Evolutionary conservation across 2,329 filamentous ascomycete genomes (phyloP), one percentile per base, ranked within the genome.

Genomic region (Rasamsonia emersonii): DNA sequence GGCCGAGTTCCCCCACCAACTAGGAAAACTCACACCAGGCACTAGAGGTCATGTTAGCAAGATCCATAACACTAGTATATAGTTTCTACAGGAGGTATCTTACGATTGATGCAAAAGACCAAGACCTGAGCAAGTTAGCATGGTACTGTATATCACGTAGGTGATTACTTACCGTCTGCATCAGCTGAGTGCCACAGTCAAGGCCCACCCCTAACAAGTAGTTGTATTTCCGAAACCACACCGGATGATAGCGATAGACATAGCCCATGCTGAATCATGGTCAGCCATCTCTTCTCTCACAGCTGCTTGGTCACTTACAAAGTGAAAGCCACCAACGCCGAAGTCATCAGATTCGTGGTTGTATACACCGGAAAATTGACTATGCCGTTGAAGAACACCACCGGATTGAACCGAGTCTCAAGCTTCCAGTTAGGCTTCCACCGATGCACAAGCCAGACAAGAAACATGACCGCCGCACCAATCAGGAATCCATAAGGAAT

Each of bases 391-490:
- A 30, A 30, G 16, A 30, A 18, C n/a, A 30, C 2, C 2, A 18
- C 6, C 17, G 28, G 28, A 13, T 30, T 30, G n/a, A 30, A 21
- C 18, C 19, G 21, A 5, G n/a, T 16, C 28, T 30, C 28, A 16
- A 30, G n/a, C 9, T 30, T 23, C 28, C 28, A 30, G 15, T 30
- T 19, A 19, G 28, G 28, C 28, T 30, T 30, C 8, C 11, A 30
- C 18, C 21, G 18, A 5, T 30, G 28, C 28, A 30, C 17, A 9
- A 30, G n/a, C 28, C 28, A 30, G 28, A 30, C 28, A 18, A 23
- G 9, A 3, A 30, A 21, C 3, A 30, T 18, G n/a, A 23, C 2
- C n/a, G 4, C 28, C 9, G 28, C 16, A 4, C 28, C 28, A 23
- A 30, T 16, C 3, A 30, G n/a, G 14, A 30, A 30, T 10, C 16